Evolutionary conservation across 140 eudicot species (phyloP).

Genomic region (Stevia rebaudiana): DNA sequence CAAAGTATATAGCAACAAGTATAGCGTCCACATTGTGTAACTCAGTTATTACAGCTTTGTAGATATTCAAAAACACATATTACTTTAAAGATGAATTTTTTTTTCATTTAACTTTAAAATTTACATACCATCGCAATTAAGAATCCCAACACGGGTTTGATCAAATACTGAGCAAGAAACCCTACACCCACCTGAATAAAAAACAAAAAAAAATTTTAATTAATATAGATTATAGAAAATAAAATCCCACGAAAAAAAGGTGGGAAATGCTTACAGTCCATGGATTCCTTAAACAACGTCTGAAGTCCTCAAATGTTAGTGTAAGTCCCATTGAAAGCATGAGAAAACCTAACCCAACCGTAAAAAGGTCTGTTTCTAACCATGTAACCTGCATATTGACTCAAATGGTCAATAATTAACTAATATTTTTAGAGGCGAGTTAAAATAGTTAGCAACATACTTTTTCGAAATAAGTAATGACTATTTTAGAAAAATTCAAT

Average conservation of each 20-base stretch:
- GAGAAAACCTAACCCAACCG: conserved; percentile 90
- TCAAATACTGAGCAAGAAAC: conserved; percentile 86
- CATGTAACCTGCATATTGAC: conserved; percentile 81
- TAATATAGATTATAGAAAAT: background rate
- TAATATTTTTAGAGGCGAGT: background rate
- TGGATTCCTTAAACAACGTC: conserved; percentile 87
- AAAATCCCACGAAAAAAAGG: background rate
- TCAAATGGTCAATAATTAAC: background rate
- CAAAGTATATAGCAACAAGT: background rate
- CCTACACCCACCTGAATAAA: conserved; percentile 98
- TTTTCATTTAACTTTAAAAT: conserved; percentile 1
- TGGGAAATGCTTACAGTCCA: conserved; percentile 77
- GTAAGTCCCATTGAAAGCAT: conserved; percentile 99
- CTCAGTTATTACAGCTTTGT: background rate
- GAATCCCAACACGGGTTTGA: conserved; percentile 82
- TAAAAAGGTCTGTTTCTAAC: conserved; percentile 92
- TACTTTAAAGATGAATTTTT: background rate
- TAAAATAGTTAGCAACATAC: background rate
- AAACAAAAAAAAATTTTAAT: conserved; percentile 11
- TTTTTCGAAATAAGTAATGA: background rate
- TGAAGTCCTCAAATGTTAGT: conserved; percentile 87
- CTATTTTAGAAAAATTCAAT: background rate
- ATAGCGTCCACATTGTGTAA: background rate
- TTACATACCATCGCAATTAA: conserved; percentile 74
- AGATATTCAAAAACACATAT: background rate